phyloP scores from a whole-genome alignment of 805 yeast species.

The Cyberlindnera xishuangbannaensis region DNA sequence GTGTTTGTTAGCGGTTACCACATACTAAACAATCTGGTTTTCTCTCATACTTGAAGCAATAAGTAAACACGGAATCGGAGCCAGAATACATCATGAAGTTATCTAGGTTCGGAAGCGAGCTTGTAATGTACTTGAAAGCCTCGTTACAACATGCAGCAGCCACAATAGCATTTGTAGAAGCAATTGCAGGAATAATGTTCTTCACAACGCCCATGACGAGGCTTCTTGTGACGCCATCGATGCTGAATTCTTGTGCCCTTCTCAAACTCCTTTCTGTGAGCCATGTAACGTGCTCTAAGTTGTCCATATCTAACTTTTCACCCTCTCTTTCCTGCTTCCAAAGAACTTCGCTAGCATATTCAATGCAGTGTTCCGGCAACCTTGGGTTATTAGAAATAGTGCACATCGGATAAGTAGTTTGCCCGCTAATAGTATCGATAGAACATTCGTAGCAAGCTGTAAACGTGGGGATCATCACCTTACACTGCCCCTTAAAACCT shows the following conservation, averaged over 20 bases:
- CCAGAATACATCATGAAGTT: conserved; percentile 90
- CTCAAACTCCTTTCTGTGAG: conserved; percentile 46
- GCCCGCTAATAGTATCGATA: conserved; percentile 58
- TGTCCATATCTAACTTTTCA: conserved; percentile 59
- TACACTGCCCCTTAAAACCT: conserved; percentile 87
- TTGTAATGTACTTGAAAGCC: conserved; percentile 71
- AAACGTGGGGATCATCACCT: conserved; percentile 78
- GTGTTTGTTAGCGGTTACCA: conserved; percentile 33
- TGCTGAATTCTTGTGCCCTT: conserved; percentile 62
- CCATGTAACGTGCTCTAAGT: conserved; percentile 58
- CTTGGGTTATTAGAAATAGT: conserved; percentile 95
- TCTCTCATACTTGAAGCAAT: conserved; percentile 59
- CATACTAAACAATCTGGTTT: conserved; percentile 72
- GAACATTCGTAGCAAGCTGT: conserved; percentile 94
- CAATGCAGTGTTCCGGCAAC: conserved; percentile 89
- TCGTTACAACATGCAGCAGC: conserved; percentile 89
- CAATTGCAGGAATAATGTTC: conserved; percentile 89
- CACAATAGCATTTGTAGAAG: conserved; percentile 87
- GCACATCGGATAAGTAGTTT: conserved; percentile 77
- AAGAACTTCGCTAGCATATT: conserved; percentile 74
- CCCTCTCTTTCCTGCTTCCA: conserved; percentile 56
- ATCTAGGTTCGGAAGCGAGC: conserved; percentile 56
- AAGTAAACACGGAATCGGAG: conserved; percentile 68
- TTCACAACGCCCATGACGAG: conserved; percentile 85
- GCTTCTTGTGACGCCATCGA: conserved; percentile 62